Base-by-base conservation (phyloP, 352 stramenopile species). In the Pythium sp. region DNA sequence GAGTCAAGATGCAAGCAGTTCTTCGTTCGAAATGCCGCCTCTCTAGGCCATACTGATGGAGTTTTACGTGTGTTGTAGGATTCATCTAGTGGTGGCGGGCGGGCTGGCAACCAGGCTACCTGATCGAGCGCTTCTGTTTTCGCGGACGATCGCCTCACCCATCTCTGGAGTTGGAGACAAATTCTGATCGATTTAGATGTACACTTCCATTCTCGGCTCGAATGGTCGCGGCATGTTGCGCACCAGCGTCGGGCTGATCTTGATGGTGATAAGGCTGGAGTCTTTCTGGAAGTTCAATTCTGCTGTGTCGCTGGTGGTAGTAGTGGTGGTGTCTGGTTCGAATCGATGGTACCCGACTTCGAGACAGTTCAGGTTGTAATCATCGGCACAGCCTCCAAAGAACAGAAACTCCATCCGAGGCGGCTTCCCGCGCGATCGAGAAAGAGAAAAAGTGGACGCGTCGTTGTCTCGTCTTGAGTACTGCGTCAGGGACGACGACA, bases 351-450 rank as follows among this genome's bases (percentile, higher is more conserved):
- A 64, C 0, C 73, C 72, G 7, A 76, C 51, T 30, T 84, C 78
- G 18, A 82, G 62, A 11, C 80, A 69, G 20, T 58, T 56, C 28
- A 76, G n/a, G 65, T 70, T 78, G 59, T 36, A 72, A 41, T 83
- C 70, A 6, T 88, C 77, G 1, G 78, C 65, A 32, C 69, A 76
- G 1, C 82, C 77, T 0, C 64, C 65, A 65, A 86, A 90, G 69
- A 90, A 89, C 6, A 90, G 68, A 58, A 90, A 90, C 59, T 89
- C 72, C 59, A 86, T 82, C 0, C 65, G 77, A 26, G 65, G 65
- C 26, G 65, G 65, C 46, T 67, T 62, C 46, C 38, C 32, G 5
- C 22, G n/a, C 12, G 59, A 62, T 8, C 58, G 47, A 20, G 26
- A 51, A 12, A 54, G 61, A 2, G 38, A 41, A 5, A 15, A 24